Conservation (phyloP, 306 rosid genomes). For the Quillaja saponaria region DNA sequence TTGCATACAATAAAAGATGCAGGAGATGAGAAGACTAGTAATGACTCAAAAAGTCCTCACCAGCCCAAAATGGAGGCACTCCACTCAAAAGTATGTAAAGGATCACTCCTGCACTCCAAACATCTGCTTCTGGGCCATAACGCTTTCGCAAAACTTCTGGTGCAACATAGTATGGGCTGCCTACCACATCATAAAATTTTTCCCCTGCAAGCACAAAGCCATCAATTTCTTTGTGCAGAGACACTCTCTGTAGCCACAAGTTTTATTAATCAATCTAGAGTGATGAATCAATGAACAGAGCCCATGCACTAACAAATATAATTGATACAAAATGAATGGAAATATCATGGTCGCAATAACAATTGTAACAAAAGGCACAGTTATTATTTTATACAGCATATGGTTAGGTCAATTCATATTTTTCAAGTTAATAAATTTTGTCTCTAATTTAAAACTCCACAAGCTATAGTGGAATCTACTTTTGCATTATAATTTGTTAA, state of each 20-base stretch:
- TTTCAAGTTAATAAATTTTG: neutral
- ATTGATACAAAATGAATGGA: neutral
- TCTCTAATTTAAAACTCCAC: neutral
- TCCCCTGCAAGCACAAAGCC: slow-evolving; percentile 61
- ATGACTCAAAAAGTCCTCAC: slow-evolving; percentile 41
- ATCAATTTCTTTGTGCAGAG: slow-evolving; percentile 17
- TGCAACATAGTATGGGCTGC: slow-evolving; percentile 97
- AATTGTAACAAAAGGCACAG: neutral
- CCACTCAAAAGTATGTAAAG: slow-evolving; percentile 95
- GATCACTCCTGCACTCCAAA: slow-evolving; percentile 99
- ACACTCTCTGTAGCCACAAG: slow-evolving; percentile 25
- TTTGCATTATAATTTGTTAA: neutral
- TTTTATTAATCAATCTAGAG: slow-evolving; percentile 19
- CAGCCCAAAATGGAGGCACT: slow-evolving; percentile 99
- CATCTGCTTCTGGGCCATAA: slow-evolving; percentile 97
- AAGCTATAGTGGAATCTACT: neutral
- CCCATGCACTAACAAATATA: neutral
- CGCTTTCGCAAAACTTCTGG: slow-evolving; percentile 90
- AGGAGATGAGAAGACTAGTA: too few relatives aligned
- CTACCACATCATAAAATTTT: slow-evolving; percentile 83
- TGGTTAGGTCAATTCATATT: neutral
- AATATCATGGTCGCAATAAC: neutral
- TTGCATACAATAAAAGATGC: neutral
- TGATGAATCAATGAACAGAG: slow-evolving; percentile 1
- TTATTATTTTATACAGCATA: neutral